A percentile compares a stretch with the other conserved stretches of the same genome.
phyloP scores from a whole-genome alignment of 2,329 filamentous ascomycete genomes.

The Monosporascus sp. region DNA sequence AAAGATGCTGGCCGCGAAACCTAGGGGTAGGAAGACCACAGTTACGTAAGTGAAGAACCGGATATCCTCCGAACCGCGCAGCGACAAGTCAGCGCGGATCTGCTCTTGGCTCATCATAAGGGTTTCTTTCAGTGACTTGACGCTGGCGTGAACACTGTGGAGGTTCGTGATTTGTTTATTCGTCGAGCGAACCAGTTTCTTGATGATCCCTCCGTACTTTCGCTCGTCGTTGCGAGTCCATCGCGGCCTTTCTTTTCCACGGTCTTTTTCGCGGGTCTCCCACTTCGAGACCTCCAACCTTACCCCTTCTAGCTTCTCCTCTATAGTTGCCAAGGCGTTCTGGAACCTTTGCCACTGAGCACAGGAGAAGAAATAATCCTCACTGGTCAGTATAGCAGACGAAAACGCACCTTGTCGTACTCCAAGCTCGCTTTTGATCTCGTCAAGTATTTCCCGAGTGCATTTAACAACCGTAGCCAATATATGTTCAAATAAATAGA shows the following conservation, averaged over 20 bases:
- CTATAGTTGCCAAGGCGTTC: slow-evolving; percentile 13
- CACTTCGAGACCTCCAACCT: slow-evolving; percentile 17
- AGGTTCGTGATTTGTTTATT: slow-evolving; percentile 3
- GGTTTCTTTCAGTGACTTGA: neutral
- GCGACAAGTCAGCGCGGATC: slow-evolving; percentile 6
- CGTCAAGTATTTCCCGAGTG: slow-evolving; percentile 8
- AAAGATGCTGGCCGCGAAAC: slow-evolving; percentile 26
- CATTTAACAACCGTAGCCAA: neutral
- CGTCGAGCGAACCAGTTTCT: neutral
- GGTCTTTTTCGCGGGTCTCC: slow-evolving; percentile 19
- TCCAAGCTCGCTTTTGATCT: slow-evolving; percentile 3
- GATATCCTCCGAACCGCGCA: slow-evolving; percentile 21
- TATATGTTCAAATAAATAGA: slow-evolving; percentile 16
- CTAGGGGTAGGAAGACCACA: slow-evolving; percentile 27
- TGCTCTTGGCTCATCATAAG: slow-evolving; percentile 1
- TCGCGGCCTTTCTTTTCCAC: slow-evolving; percentile 20
- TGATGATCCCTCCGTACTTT: slow-evolving; percentile 19
- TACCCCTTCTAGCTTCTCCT: slow-evolving; percentile 15
- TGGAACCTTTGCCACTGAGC: slow-evolving; percentile 12
- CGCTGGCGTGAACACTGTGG: neutral
- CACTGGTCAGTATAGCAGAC: slow-evolving; percentile 1
- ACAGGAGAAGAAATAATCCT: slow-evolving; percentile 2
- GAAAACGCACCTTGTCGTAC: neutral
- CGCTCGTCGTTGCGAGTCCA: slow-evolving; percentile 28
- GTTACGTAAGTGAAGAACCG: slow-evolving; percentile 30